phyloP scores from a whole-genome alignment of 768 basidiomycete genomes.

The Flagelloscypha sp. region DNA sequence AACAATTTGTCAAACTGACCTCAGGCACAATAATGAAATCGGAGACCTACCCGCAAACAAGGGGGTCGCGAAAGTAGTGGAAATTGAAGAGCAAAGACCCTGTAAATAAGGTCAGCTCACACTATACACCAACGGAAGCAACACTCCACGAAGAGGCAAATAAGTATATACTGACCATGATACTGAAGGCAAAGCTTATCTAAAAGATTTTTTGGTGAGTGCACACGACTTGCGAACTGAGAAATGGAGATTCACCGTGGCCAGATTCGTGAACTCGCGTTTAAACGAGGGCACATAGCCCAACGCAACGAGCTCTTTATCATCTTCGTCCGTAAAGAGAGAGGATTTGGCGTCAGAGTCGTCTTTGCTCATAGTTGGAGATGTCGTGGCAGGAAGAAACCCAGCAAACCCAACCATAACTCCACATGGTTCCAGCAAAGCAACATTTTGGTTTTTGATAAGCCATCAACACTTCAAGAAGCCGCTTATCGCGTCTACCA shows the following conservation, averaged over 20 bases:
- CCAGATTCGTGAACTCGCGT: conserved; percentile 77
- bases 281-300: conserved; percentile 77
- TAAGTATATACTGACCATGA: conserved; percentile 44
- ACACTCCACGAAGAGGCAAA: no score
- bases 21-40: not conserved
- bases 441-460: no score
- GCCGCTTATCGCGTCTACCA: no score
- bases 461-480: no score
- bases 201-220: no score
- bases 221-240: not conserved
- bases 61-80: conserved; percentile 74
- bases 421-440: no score
- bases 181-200: conserved; percentile 74
- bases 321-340: conserved; percentile 46
- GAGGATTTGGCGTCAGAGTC: no score
- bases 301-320: conserved; percentile 54
- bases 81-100: conserved; percentile 70
- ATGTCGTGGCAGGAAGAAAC: no score
- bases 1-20: conserved; percentile 1
- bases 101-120: conserved; percentile 17
- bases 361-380: no score
- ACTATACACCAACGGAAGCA: no score
- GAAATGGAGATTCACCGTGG: conserved; percentile 42
- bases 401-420: no score
- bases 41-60: conserved; percentile 61